A percentile compares a stretch with the other conserved stretches of the same genome.
phyloP scores from a whole-genome alignment of 768 basidiomycete genomes.

The Suillus decipiens region DNA sequence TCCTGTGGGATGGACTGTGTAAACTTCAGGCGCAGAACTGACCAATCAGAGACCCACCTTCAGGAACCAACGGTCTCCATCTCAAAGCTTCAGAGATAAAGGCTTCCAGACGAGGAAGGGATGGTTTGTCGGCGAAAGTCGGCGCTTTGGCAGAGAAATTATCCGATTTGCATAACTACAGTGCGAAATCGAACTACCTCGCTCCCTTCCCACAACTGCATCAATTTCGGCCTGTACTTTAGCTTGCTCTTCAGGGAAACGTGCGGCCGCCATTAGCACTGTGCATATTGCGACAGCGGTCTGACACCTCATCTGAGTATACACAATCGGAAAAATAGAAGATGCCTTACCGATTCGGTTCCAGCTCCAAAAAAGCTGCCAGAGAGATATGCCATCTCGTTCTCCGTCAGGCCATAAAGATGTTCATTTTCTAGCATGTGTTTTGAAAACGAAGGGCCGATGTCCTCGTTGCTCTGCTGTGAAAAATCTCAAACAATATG shows the following conservation, averaged over 20 bases:
- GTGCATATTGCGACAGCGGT: background rate
- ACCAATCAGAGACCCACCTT: background rate
- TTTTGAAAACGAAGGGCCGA: background rate
- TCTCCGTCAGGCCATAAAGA: conserved; percentile 22
- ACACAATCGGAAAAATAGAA: too few relatives aligned
- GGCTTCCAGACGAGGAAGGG: background rate
- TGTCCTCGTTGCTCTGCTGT: background rate
- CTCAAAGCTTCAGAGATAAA: background rate
- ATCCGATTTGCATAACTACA: background rate
- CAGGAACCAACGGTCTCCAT: background rate
- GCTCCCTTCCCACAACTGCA: background rate
- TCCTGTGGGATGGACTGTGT: too few relatives aligned
- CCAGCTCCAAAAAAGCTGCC: conserved; percentile 63
- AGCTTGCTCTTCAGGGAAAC: background rate
- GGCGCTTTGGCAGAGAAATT: conserved; percentile 12
- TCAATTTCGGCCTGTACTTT: background rate
- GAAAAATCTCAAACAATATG: background rate
- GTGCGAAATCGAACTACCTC: background rate
- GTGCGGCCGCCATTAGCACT: background rate
- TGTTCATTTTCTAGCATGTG: background rate
- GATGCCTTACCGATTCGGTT: conserved; percentile 43
- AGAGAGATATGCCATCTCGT: conserved; percentile 55
- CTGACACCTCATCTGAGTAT: background rate
- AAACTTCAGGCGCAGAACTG: background rate
- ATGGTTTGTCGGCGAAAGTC: background rate